Percentiles rank a stretch among this genome's conserved stretches.
phyloP scores from a whole-genome alignment of 2,329 filamentous ascomycete species.

The Pseudogymnoascus destructans region DNA sequence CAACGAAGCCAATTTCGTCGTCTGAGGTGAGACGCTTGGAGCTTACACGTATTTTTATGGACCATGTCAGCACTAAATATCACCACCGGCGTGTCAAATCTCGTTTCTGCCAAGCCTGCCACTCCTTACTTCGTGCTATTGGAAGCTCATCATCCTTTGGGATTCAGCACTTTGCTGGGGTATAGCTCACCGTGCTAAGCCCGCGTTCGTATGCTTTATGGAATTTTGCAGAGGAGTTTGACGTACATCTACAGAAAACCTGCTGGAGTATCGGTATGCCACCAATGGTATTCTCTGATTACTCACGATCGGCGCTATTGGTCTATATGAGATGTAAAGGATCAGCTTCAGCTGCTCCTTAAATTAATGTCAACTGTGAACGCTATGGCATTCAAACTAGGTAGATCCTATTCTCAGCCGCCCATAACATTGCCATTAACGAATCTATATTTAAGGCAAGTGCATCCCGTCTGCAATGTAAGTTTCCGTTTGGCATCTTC shows the following conservation, averaged over 20 bases:
- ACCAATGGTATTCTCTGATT: not conserved
- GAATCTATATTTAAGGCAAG: not conserved
- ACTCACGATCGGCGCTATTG: not conserved
- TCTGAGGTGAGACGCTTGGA: not conserved
- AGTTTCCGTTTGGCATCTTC: not conserved
- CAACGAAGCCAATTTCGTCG: not conserved
- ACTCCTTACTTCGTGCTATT: not conserved
- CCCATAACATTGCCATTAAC: not conserved
- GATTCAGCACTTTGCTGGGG: not conserved
- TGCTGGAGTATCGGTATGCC: not conserved
- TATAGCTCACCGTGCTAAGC: not conserved
- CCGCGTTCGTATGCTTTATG: not conserved
- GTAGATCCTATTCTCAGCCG: not conserved
- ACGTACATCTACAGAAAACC: not conserved
- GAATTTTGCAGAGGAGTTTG: not conserved
- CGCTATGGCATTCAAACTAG: no score
- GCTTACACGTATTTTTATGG: slow-evolving; percentile 1
- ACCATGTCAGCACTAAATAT: not conserved
- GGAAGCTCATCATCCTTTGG: not conserved
- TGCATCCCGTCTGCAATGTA: not conserved
- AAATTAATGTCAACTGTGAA: not conserved
- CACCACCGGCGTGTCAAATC: not conserved
- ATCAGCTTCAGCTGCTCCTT: not conserved
- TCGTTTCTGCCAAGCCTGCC: not conserved
- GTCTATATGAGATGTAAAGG: not conserved